Percentiles rank a stretch among this genome's conserved stretches.
These are phyloP conservation scores for Lentinus brumalis DNA, from an alignment of 768 basidiomycete species.

Conservation along the genomic window DNA sequence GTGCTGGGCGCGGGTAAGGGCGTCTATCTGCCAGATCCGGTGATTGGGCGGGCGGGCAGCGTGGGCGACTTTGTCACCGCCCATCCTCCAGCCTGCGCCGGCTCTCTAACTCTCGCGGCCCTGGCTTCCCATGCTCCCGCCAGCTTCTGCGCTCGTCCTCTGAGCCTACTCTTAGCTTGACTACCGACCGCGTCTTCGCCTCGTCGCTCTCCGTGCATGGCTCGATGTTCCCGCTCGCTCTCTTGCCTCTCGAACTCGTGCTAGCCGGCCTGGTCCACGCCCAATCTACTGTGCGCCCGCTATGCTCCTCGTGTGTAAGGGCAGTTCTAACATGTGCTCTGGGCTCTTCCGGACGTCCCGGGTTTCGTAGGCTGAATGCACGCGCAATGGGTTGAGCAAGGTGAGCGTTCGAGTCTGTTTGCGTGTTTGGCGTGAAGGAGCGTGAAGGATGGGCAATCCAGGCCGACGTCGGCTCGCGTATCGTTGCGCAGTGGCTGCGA, in stretches of 20 bases:
- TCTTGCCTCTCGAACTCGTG: conserved; percentile 4
- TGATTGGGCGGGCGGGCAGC: no score
- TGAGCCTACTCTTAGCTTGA: not conserved
- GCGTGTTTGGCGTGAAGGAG: not conserved
- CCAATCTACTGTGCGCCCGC: not conserved
- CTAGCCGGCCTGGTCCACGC: not conserved
- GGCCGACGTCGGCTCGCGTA: not conserved
- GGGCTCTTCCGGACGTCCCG: not conserved
- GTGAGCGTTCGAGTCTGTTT: not conserved
- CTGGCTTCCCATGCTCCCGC: no score
- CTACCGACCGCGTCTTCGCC: not conserved
- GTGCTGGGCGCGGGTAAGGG: no score
- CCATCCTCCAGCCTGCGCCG: no score
- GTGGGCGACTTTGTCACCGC: no score
- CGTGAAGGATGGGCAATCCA: not conserved
- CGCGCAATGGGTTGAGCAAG: conserved; percentile 9
- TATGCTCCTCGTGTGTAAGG: not conserved
- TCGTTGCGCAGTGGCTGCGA: not conserved
- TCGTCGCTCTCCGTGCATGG: not conserved
- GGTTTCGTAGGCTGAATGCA: conserved; percentile 1
- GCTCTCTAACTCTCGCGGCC: no score
- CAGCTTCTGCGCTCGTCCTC: not conserved
- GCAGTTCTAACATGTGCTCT: not conserved
- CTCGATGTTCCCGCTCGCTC: not conserved
- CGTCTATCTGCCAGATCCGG: no score